Evolutionary conservation across 805 yeast genomes (phyloP), one percentile per base, ranked within the genome.

Genomic region (fission yeast (Schizosaccharomyces pombe)): DNA sequence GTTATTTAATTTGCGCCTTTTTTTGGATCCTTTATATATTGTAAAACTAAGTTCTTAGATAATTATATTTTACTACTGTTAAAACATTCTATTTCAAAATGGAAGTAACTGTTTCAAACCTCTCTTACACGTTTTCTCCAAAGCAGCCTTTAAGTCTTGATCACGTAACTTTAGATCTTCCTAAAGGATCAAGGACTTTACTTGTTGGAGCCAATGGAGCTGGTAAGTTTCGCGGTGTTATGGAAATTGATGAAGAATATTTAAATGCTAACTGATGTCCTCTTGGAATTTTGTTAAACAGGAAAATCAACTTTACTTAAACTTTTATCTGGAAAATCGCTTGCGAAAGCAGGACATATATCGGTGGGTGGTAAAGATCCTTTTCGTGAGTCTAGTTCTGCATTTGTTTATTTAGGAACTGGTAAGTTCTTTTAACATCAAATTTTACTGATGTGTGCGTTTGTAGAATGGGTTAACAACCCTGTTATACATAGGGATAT

Each of bases 401-500:
- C 68, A 12, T 64, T 70, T 29, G 83, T 95, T 0, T 89, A 89
- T 63, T 68, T 91, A 47, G 98, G 98, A 2, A 91, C 97, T 0
- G 55, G 52, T 43, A 49, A 11, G 32, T n/a, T n/a, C n/a, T n/a
- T n/a, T n/a, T n/a, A n/a, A n/a, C n/a, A n/a, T n/a, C n/a, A n/a
- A n/a, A n/a, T n/a, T n/a, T n/a, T n/a, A n/a, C 12, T 16, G 30
- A 29, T 11, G 5, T 1, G 1, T 52, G 11, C 24, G n/a, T 37
- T 11, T 11, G 43, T 43, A 26, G 98, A 91, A 63, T 91, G 98
- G 98, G 95, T 95, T 4, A 76, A 82, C 55, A 91, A 86, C 67
- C 83, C 85, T 19, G 79, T 87, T 53, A 91, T 89, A 5, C 79
- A 87, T 61, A 72, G 95, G 58, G 98, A 91, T 65, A 84, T 91